Conservation (phyloP, 495 filamentous ascomycete species). For the Xylaria castorea region DNA sequence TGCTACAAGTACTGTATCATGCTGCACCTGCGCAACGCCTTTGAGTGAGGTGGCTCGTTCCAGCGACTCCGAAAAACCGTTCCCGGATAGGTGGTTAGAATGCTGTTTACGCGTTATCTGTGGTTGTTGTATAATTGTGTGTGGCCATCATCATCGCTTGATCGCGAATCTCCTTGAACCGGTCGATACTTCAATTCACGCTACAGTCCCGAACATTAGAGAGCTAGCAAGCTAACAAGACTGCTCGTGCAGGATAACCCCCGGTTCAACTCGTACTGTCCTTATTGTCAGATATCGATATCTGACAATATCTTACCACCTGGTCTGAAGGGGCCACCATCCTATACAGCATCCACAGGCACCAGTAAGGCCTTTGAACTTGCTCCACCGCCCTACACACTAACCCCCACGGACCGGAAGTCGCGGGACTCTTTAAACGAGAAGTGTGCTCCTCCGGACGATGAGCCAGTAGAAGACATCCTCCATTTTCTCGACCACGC, state of each 20-base stretch:
- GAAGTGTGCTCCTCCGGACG: constrained; percentile 33
- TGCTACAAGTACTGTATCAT: constrained; percentile 50
- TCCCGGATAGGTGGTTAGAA: constrained; percentile 54
- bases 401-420: constrained; percentile 24
- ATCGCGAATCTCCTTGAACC: background rate
- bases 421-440: constrained; percentile 30
- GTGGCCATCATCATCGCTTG: constrained; percentile 21
- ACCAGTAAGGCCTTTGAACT: constrained; percentile 33
- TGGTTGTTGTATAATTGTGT: constrained; percentile 67
- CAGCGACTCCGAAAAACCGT: constrained; percentile 61
- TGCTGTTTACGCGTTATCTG: constrained; percentile 76
- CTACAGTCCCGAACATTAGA: background rate
- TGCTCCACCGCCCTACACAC: constrained; percentile 51
- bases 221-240: constrained; percentile 24
- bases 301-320: constrained; percentile 59
- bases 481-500: constrained; percentile 71
- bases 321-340: constrained; percentile 63
- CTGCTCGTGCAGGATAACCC: constrained; percentile 60
- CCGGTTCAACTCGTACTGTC: constrained; percentile 74
- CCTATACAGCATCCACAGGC: constrained; percentile 55
- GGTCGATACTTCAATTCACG: background rate
- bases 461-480: constrained; percentile 57
- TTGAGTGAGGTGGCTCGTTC: constrained; percentile 55
- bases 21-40: constrained; percentile 70
- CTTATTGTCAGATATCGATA: constrained; percentile 56